phyloP scores from a whole-genome alignment of 495 filamentous ascomycete species.

The Melanomma pulvis-pyrius region DNA sequence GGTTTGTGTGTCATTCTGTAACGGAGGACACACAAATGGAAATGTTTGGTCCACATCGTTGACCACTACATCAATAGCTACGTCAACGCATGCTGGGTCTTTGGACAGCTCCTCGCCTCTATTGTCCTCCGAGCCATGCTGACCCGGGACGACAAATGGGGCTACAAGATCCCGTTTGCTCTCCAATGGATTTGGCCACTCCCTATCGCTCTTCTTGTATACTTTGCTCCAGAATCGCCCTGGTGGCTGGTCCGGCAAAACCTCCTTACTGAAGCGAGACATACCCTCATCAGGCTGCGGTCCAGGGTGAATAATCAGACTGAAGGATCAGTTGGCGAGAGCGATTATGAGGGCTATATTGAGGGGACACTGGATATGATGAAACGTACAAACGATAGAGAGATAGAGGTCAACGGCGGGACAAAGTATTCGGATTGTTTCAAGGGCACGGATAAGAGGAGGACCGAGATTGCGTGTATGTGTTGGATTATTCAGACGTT shows the following conservation, averaged over 20 bases:
- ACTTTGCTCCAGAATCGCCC: conserved; percentile 27
- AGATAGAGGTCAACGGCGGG: conserved; percentile 36
- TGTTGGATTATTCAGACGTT: conserved; percentile 50
- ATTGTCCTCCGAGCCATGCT: conserved; percentile 50
- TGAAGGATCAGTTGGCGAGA: conserved; percentile 47
- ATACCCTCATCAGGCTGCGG: background rate
- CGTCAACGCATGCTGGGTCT: conserved; percentile 45
- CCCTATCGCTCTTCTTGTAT: conserved; percentile 45
- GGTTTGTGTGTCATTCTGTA: too few relatives aligned
- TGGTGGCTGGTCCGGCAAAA: conserved; percentile 23
- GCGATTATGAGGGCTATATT: conserved; percentile 55
- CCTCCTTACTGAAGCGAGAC: conserved; percentile 12
- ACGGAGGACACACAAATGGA: too few relatives aligned
- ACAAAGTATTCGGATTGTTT: conserved; percentile 51
- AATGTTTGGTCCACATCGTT: too few relatives aligned
- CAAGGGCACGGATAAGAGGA: conserved; percentile 48
- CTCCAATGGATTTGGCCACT: conserved; percentile 54
- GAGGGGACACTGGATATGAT: conserved; percentile 46
- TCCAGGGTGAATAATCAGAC: background rate
- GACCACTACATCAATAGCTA: conserved; percentile 54
- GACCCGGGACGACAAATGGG: background rate
- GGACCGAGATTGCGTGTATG: conserved; percentile 54
- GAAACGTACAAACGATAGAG: conserved; percentile 26
- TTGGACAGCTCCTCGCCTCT: conserved; percentile 52
- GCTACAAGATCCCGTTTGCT: conserved; percentile 49